A percentile compares a stretch with the other conserved stretches of the same genome.
Evolutionary conservation across 306 rosid genomes (phyloP).

Genomic region (Biancaea sappan): DNA sequence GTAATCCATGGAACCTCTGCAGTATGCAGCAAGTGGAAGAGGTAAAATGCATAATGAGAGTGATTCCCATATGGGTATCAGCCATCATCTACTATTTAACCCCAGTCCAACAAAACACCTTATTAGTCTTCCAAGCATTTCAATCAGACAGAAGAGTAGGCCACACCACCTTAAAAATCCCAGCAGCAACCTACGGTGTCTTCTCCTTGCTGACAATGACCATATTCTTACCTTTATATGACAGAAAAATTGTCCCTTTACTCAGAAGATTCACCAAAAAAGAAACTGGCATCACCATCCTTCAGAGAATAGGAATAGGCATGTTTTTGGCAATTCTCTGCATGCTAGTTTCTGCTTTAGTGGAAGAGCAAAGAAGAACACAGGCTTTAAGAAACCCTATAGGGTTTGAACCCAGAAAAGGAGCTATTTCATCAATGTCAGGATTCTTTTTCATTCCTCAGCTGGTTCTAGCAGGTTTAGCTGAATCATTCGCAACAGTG

Average conservation of each 20-base stretch:
- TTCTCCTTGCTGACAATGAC: constrained; percentile 52
- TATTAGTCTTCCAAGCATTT: constrained; percentile 57
- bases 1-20: constrained; percentile 61
- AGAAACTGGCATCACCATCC: constrained; percentile 56
- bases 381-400: constrained; percentile 45
- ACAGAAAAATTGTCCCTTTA: constrained; percentile 47
- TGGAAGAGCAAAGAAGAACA: constrained; percentile 46
- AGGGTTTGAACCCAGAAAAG: constrained; percentile 47
- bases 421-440: constrained; percentile 57
- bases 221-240: constrained; percentile 54
- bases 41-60: constrained; percentile 56
- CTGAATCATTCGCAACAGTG: constrained; percentile 43
- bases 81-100: constrained; percentile 35
- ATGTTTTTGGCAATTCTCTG: constrained; percentile 36
- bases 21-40: constrained; percentile 69
- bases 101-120: constrained; percentile 47
- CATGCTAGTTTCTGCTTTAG: constrained; percentile 45
- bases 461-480: constrained; percentile 42
- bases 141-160: constrained; percentile 53
- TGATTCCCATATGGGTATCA: constrained; percentile 56
- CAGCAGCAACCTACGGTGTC: constrained; percentile 53
- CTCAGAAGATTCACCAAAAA: constrained; percentile 42
- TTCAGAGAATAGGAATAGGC: constrained; percentile 61
- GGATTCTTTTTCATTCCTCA: constrained; percentile 63
- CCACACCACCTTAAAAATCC: constrained; percentile 44